Base-by-base conservation (phyloP, 1,139 yeast genomes). In the Lodderomyces metapsilosis region DNA sequence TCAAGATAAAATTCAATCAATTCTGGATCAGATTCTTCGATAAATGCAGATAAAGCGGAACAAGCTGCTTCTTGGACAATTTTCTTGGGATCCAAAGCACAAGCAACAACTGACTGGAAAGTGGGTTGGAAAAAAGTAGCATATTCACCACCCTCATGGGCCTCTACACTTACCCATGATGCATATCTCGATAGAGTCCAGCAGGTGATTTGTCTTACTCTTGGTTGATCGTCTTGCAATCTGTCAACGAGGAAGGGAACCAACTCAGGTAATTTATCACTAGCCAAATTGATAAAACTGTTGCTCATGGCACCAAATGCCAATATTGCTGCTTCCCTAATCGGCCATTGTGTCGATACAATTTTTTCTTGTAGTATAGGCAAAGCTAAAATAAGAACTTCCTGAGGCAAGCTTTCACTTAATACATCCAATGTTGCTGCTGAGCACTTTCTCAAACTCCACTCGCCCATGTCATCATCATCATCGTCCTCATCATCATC, bases 1-100 rank as follows among this genome's bases (percentile, higher is more conserved):
- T 56, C 69, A 30, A 68, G 52, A 44, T 67, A 70, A 36, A 52
- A 56, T 45, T 74, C 84, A 46, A 87, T 71, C 44, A 84, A 72
- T 2, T 83, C 80, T 2, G 78, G 57, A 44, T 88, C 89, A 16
- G 94, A 76, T 46, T 76, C 81, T 57, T 91, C 97, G 38, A 91
- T 80, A 47, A 89, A 84, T 40, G 83, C 82, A 1, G 96, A 84
- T 40, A 92, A 75, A 8, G 96, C 88, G 34, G 91, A 80, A 54
- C 96, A 88, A 1, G 96, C 97, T 39, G 96, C 85, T 56, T 89
- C 95, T 65, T 92, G 98, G 12, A 92, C 98, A 47, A 86, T 88
- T 58, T 91, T 91, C 66, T 88, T 88, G 43, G 71, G 74, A 61
- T 92, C 98, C 51, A 88, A 68, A 25, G 88, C 82, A 61, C 94